Evolutionary conservation across 495 filamentous ascomycete genomes (phyloP), one percentile per base, ranked within the genome.

Genomic region (Aspergillus biplanus): DNA sequence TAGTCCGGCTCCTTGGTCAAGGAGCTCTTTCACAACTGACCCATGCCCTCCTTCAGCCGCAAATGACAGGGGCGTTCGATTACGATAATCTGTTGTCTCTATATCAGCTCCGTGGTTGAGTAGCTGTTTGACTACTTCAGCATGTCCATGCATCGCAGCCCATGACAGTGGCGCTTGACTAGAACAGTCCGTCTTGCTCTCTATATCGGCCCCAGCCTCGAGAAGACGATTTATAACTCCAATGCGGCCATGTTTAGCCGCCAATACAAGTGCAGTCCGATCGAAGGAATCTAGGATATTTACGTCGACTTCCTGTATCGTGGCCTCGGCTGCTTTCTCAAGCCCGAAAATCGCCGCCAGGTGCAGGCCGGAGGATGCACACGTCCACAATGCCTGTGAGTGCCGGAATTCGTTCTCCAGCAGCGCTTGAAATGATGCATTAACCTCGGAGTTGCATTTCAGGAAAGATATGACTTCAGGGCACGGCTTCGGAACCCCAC

Each of bases 81-180:
- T 35, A 12, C 33, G 54, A 34, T 32, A 37, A 27, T 56, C 54
- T 12, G 13, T 56, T 8, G 54, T 34, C 54, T 56, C 54, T 1
- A 39, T 39, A 2, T 56, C 54, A 18, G 54, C 33, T 3, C 54
- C 54, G 31, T 39, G 12, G 21, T 56, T 11, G 33, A 56, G 54
- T 34, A 56, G 54, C 54, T 21, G 54, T 7, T 34, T 39, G 2
- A 56, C 54, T 7, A 39, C 39, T 1, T 42, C 4, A 15, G 15
- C 33, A 5, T 34, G 33, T 39, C 54, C 54, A 21, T 56, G 9
- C 15, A 18, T 21, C 7, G 33, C 33, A 39, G 72, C 73, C 5
- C 61, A 46, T 58, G 71, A 69, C 12, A 75, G 37, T 0, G 73
- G 65, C 46, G 61, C 63, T 18, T 54, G 37, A 13, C 67, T 69